Evolutionary conservation across 176 grass and related monocot species (phyloP).

Genomic region (Thinopyrum elongatum): DNA sequence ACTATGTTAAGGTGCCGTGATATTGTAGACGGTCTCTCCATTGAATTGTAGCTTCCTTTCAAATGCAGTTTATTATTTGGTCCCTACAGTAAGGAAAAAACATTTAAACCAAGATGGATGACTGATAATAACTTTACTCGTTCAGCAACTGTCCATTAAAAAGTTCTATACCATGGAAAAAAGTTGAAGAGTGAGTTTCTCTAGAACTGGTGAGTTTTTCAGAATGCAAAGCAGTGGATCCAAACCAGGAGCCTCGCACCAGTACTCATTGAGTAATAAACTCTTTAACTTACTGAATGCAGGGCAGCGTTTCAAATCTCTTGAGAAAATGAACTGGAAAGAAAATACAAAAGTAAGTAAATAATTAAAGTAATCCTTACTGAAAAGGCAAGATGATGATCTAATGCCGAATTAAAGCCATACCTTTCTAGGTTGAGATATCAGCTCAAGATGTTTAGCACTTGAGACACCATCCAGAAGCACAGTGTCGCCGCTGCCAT

Average conservation of each 20-base stretch:
- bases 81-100: not conserved
- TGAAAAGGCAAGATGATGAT: not conserved
- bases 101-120: not conserved
- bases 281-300: constrained; percentile 11
- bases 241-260: not conserved
- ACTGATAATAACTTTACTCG: not conserved
- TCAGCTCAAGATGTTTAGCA: not conserved
- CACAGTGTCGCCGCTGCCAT: not conserved
- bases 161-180: not conserved
- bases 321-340: constrained; percentile 11
- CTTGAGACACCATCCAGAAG: constrained; percentile 17
- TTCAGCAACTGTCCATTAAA: not conserved
- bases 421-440: not conserved
- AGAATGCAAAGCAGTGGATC: not conserved
- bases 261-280: not conserved
- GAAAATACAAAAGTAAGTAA: not conserved
- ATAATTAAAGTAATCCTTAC: not conserved
- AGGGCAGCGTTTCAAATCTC: constrained; percentile 7
- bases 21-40: not conserved
- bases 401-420: not conserved
- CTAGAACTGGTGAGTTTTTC: constrained; percentile 7
- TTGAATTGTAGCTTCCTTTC: not conserved
- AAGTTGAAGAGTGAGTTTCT: constrained; percentile 18
- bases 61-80: not conserved
- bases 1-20: not conserved